phyloP scores from a whole-genome alignment of 2,329 filamentous ascomycete genomes.

The Rhinocladiella mackenziei region DNA sequence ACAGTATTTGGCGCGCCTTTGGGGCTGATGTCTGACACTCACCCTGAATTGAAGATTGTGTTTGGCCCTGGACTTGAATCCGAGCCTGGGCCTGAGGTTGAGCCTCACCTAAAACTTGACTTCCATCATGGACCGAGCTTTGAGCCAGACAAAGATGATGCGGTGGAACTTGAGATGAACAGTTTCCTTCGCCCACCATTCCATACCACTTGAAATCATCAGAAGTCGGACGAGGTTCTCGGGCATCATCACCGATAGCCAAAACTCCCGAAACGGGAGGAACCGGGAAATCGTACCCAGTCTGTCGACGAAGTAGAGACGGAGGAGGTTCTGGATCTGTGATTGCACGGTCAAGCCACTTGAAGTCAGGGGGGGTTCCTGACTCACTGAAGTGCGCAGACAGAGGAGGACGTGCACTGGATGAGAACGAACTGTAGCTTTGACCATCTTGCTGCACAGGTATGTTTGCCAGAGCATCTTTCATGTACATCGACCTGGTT shows the following conservation, averaged over 20 bases:
- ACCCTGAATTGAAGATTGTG: background rate
- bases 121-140: background rate
- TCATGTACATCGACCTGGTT: background rate
- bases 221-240: too few species aligned
- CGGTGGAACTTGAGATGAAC: too few species aligned
- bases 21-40: background rate
- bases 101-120: background rate
- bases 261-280: conserved; percentile 11
- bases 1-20: background rate
- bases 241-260: too few species aligned
- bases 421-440: too few species aligned
- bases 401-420: background rate
- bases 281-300: conserved; percentile 14
- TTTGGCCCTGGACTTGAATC: background rate
- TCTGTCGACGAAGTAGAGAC: background rate
- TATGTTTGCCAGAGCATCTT: background rate
- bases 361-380: background rate
- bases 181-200: too few species aligned
- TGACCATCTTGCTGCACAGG: background rate
- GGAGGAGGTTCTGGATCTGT: conserved; percentile 7
- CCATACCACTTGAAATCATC: background rate
- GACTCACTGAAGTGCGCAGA: background rate
- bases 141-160: too few species aligned
- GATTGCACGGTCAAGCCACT: conserved; percentile 8
- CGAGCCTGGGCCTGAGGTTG: background rate